A percentile compares a stretch with the other conserved stretches of the same genome.
These are phyloP conservation scores for Arabis hirsuta DNA, from an alignment of 345 rosid species.

Conservation along the genomic window DNA sequence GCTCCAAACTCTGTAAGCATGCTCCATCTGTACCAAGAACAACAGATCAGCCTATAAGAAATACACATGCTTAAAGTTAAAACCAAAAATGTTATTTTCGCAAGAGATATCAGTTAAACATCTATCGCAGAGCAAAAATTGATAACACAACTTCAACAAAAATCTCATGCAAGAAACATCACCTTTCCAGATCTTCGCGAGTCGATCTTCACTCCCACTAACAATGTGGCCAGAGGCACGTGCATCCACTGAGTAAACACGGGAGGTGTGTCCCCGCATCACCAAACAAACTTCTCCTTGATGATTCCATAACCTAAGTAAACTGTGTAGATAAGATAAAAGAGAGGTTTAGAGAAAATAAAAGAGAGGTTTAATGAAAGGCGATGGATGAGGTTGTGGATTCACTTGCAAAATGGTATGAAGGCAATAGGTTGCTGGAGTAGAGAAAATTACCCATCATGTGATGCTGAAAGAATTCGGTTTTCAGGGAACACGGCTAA, in stretches of 20 bases:
- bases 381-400: not conserved
- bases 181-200: conserved; percentile 98
- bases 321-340: conserved; percentile 52
- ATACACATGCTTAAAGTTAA: conserved; percentile 20
- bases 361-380: no score
- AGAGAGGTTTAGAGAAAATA: not conserved
- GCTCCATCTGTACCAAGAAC: conserved; percentile 74
- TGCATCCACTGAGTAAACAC: conserved; percentile 87
- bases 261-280: conserved; percentile 97
- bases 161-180: not conserved
- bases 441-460: conserved; percentile 82
- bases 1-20: conserved; percentile 93
- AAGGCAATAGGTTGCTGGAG: conserved; percentile 21
- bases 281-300: conserved; percentile 81
- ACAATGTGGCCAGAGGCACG: conserved; percentile 89
- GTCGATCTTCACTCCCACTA: conserved; percentile 90
- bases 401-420: conserved; percentile 19
- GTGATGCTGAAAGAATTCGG: conserved; percentile 95
- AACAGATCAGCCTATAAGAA: not conserved
- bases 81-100: conserved; percentile 1
- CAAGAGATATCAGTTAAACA: conserved; percentile 16
- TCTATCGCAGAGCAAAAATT: not conserved
- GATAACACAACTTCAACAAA: no score
- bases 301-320: conserved; percentile 77
- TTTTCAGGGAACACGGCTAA: conserved; percentile 79